Conservation (phyloP, 192 early-diverging fungal genomes). For the Backusella australiensis region DNA sequence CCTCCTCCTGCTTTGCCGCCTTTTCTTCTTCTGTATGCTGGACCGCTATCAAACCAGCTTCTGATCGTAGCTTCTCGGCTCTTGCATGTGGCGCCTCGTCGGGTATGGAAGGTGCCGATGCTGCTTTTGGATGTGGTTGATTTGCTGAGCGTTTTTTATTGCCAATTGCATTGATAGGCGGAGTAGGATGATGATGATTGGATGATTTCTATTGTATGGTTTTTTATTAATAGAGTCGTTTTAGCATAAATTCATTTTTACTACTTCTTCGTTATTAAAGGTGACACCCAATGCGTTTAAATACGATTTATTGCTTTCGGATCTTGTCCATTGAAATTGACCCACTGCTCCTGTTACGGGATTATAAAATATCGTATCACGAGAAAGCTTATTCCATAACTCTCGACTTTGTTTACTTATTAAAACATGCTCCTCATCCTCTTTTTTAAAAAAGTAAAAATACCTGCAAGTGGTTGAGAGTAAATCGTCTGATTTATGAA, state of each 20-base stretch:
- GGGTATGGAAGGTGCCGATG: neutral
- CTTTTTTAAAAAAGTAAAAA: neutral
- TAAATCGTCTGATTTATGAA: neutral
- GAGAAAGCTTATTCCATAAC: conserved; percentile 36
- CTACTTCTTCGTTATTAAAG: conserved; percentile 34
- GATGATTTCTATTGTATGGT: neutral
- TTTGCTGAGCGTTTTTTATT: neutral
- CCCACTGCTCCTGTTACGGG: conserved; percentile 38
- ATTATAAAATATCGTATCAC: conserved; percentile 40
- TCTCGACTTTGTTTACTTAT: conserved; percentile 21
- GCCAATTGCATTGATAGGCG: neutral
- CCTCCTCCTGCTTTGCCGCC: conserved; percentile 8
- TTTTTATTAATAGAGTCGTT: neutral
- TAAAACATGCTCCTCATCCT: neutral
- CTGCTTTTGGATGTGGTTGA: neutral
- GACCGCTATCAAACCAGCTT: neutral
- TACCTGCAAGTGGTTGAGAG: conserved; percentile 27
- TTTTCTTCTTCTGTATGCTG: neutral
- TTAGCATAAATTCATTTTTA: neutral
- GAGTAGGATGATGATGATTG: neutral
- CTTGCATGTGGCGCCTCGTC: neutral
- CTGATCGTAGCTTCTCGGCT: neutral
- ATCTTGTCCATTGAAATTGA: conserved; percentile 42
- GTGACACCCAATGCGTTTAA: conserved; percentile 33
- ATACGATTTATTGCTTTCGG: conserved; percentile 33